Conservation (phyloP, 805 yeast genomes). For the Yarrowia phangngaensis region DNA sequence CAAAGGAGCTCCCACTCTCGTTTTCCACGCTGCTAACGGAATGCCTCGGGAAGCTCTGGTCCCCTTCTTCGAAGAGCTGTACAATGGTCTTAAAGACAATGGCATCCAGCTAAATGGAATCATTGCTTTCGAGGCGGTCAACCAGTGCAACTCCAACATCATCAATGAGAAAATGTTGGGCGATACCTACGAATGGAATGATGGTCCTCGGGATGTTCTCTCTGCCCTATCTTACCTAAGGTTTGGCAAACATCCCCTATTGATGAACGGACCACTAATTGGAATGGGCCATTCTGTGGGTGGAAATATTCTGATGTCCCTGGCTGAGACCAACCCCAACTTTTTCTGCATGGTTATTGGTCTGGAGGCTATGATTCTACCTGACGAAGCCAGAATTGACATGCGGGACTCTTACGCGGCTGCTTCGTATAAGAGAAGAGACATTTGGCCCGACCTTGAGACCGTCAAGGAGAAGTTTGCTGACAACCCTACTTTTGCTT, state of each 20-base stretch:
- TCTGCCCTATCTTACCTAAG: slow-evolving; percentile 27
- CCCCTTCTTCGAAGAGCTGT: slow-evolving; percentile 16
- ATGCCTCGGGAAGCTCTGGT: slow-evolving; percentile 13
- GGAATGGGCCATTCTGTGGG: slow-evolving; percentile 34
- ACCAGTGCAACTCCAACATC: slow-evolving; percentile 31
- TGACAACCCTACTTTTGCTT: slow-evolving; percentile 16
- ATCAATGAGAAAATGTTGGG: slow-evolving; percentile 31
- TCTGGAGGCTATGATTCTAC: slow-evolving; percentile 31
- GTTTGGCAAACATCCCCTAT: slow-evolving; percentile 16
- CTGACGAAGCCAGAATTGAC: slow-evolving; percentile 17
- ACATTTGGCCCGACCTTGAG: slow-evolving; percentile 30
- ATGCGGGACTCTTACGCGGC: slow-evolving; percentile 7
- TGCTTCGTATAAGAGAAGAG: slow-evolving; percentile 27
- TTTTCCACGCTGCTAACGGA: slow-evolving; percentile 23
- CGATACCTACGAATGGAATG: slow-evolving; percentile 30
- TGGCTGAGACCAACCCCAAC: slow-evolving; percentile 27
- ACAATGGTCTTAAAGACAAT: slow-evolving; percentile 10
- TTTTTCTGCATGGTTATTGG: slow-evolving; percentile 30
- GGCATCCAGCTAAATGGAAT: slow-evolving; percentile 24
- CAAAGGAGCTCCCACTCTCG: slow-evolving; percentile 16
- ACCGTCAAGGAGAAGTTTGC: slow-evolving; percentile 25
- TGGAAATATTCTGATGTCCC: slow-evolving; percentile 28
- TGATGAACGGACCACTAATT: slow-evolving; percentile 29
- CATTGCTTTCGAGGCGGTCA: slow-evolving; percentile 29
- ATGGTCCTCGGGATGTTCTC: slow-evolving; percentile 28